Percentiles rank a stretch among this genome's conserved stretches.
These are phyloP conservation scores for Alternaria arborescens DNA, from an alignment of 2,329 filamentous ascomycete species.

Conservation along the genomic window DNA sequence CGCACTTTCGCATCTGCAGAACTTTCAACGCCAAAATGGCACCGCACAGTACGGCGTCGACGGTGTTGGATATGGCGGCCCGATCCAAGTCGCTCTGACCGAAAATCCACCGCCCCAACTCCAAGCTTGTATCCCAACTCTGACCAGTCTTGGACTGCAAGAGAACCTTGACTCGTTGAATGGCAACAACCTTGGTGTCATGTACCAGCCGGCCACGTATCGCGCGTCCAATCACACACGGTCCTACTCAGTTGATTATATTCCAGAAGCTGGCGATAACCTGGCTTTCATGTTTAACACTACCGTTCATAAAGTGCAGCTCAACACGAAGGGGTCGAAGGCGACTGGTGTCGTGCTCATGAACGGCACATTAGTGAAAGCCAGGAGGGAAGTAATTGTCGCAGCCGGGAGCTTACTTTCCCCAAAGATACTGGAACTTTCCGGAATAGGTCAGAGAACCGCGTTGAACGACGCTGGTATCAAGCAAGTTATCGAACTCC, in stretches of 20 bases:
- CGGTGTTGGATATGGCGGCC: conserved; percentile 39
- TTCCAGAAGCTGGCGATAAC: conserved; percentile 52
- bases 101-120: conserved; percentile 56
- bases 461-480: conserved; percentile 23
- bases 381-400: conserved; percentile 37
- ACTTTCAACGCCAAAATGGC: conserved; percentile 31
- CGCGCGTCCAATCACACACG: conserved; percentile 58
- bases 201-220: conserved; percentile 60
- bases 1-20: conserved; percentile 24
- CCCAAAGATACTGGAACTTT: conserved; percentile 32
- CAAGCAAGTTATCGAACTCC: conserved; percentile 21
- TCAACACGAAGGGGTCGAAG: conserved; percentile 25
- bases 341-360: conserved; percentile 40
- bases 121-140: conserved; percentile 55
- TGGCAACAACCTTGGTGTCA: conserved; percentile 59
- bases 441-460: conserved; percentile 27
- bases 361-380: conserved; percentile 36
- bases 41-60: conserved; percentile 31
- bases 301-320: conserved; percentile 50
- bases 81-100: conserved; percentile 49
- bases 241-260: conserved; percentile 59
- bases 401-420: conserved; percentile 31
- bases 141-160: conserved; percentile 56
- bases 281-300: conserved; percentile 50
- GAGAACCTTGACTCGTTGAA: conserved; percentile 56